Evolutionary conservation across 495 filamentous ascomycete species (phyloP).

Genomic region (Xanthoparmelia taractica): DNA sequence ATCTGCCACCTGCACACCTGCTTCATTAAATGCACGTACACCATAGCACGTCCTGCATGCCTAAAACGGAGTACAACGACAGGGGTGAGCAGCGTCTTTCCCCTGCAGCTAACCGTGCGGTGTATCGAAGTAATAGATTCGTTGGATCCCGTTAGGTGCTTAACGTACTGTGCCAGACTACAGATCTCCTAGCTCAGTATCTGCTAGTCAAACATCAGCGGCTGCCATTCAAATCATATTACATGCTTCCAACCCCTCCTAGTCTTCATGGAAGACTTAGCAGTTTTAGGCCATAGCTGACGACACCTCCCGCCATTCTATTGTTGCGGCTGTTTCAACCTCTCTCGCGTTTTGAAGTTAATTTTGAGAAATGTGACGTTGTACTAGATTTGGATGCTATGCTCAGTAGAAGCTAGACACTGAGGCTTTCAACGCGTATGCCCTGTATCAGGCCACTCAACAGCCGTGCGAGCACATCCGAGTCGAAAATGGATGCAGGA

Average conservation of each 20-base stretch:
- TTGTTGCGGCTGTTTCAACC: conserved; percentile 4
- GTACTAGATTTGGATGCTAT: background rate
- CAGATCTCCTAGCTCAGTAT: background rate
- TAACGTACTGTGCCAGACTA: background rate
- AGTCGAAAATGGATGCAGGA: background rate
- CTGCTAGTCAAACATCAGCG: background rate
- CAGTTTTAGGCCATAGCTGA: background rate
- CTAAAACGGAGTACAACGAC: background rate
- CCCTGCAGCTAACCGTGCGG: conserved; percentile 12
- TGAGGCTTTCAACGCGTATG: background rate
- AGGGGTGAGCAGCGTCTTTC: too few relatives aligned
- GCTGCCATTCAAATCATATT: background rate
- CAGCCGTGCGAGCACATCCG: background rate
- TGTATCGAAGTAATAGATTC: background rate
- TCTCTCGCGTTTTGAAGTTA: background rate
- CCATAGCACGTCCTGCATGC: conserved; percentile 1
- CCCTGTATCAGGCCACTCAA: background rate
- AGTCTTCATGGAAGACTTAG: background rate
- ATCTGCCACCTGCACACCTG: background rate
- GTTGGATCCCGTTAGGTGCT: conserved; percentile 5
- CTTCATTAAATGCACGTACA: background rate
- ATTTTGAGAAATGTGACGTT: background rate
- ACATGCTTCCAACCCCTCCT: background rate
- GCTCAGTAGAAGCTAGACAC: background rate
- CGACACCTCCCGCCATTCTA: background rate